phyloP scores from a whole-genome alignment of 139 green algal species.

The Penium margaritaceum region DNA sequence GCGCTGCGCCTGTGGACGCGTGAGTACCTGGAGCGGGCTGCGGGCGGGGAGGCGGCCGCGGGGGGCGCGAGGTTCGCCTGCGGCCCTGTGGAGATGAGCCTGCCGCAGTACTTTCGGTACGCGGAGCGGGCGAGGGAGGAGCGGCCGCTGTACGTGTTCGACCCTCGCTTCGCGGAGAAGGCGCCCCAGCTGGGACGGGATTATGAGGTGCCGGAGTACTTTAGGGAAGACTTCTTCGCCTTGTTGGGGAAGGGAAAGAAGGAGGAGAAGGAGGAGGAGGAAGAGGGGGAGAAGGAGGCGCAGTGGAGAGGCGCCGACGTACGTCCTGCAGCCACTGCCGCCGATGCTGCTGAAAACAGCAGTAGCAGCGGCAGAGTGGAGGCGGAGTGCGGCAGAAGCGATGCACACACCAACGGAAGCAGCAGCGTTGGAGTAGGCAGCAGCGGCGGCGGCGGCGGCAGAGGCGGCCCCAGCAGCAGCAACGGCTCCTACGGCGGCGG shows the following conservation, averaged over 20 bases:
- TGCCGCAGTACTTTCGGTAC: constrained; percentile 72
- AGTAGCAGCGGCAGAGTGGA: too few species aligned
- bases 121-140: constrained; percentile 59
- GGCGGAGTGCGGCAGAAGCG: too few species aligned
- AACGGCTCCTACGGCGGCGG: too few species aligned
- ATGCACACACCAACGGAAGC: too few species aligned
- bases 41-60: too few species aligned
- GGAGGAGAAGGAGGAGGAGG: not conserved
- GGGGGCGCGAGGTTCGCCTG: constrained; percentile 30
- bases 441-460: too few species aligned
- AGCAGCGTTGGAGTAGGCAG: too few species aligned
- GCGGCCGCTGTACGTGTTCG: constrained; percentile 78
- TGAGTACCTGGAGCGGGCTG: constrained; percentile 35
- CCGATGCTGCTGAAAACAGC: too few species aligned
- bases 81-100: constrained; percentile 56
- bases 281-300: too few species aligned
- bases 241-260: constrained; percentile 48
- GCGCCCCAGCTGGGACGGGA: constrained; percentile 62
- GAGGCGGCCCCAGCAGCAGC: too few species aligned
- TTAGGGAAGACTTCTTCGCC: constrained; percentile 81
- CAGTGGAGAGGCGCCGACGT: too few species aligned
- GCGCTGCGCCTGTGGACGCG: constrained; percentile 48
- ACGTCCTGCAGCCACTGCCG: too few species aligned
- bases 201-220: constrained; percentile 64
- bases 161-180: constrained; percentile 56